Conservation (phyloP, 2,329 filamentous ascomycete genomes). For the Xylariaceae sp. region DNA sequence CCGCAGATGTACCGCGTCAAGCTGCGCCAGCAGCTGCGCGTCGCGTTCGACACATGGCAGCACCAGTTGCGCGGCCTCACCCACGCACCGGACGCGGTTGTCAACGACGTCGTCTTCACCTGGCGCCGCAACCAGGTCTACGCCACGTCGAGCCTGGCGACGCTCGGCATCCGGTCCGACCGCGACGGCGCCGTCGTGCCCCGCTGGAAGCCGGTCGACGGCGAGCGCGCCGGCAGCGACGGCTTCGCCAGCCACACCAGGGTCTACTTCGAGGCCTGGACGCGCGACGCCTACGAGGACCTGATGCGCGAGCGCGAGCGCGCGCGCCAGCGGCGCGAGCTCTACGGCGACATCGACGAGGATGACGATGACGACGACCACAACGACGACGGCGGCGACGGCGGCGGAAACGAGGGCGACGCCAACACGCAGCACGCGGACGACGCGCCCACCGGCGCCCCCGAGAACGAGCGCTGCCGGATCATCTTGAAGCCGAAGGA, state of each 20-base stretch:
- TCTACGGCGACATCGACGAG: no score
- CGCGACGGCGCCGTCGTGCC: conserved; percentile 34
- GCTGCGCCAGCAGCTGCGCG: conserved; percentile 58
- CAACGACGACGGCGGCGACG: conserved; percentile 20
- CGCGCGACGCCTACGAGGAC: conserved; percentile 49
- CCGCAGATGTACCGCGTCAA: no score
- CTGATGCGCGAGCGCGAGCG: conserved; percentile 42
- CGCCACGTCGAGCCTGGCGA: conserved; percentile 64
- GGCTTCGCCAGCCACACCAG: conserved; percentile 45
- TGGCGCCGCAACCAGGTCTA: conserved; percentile 70
- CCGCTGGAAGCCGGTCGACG: conserved; percentile 19
- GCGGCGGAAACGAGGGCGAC: conserved; percentile 5
- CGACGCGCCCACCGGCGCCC: conserved; percentile 11
- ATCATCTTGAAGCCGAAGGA: conserved; percentile 48
- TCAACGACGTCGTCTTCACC: conserved; percentile 62
- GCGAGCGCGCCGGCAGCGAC: conserved; percentile 20
- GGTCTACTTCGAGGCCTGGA: conserved; percentile 74
- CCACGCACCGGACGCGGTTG: conserved; percentile 22
- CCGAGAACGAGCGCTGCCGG: conserved; percentile 26
- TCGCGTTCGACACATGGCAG: conserved; percentile 65
- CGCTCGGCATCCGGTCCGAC: conserved; percentile 51
- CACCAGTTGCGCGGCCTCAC: conserved; percentile 40
- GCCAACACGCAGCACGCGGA: no score
- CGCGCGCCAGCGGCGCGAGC: conserved; percentile 29
- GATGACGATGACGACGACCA: conserved; percentile 31